A percentile compares a stretch with the other conserved stretches of the same genome.
phyloP scores from a whole-genome alignment of 2,329 filamentous ascomycete genomes.

The Paecilomyces formosus region DNA sequence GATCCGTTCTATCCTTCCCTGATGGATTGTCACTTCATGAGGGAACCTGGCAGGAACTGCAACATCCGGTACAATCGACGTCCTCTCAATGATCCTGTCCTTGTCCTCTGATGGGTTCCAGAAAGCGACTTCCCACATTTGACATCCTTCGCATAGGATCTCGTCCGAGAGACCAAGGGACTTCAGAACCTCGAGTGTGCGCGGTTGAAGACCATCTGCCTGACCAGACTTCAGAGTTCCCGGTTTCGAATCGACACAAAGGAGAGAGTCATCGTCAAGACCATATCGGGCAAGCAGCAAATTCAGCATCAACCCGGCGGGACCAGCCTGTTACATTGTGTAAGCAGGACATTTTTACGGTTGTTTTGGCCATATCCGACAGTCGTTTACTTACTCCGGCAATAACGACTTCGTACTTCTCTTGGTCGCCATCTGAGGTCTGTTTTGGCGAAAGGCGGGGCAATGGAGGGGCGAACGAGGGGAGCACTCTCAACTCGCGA shows the following conservation, averaged over 20 bases:
- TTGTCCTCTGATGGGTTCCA: slow-evolving; percentile 56
- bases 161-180: slow-evolving; percentile 34
- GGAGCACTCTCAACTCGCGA: slow-evolving; percentile 33
- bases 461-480: slow-evolving; percentile 32
- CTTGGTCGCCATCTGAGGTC: slow-evolving; percentile 9
- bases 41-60: slow-evolving; percentile 65
- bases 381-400: slow-evolving; percentile 24
- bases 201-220: slow-evolving; percentile 36
- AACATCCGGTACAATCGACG: slow-evolving; percentile 43
- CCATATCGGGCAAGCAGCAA: slow-evolving; percentile 39
- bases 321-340: slow-evolving; percentile 26
- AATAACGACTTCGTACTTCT: slow-evolving; percentile 37
- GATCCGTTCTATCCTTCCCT: slow-evolving; percentile 63
- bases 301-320: slow-evolving; percentile 35
- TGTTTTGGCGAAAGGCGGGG: slow-evolving; percentile 23
- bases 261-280: slow-evolving; percentile 30
- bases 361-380: background rate
- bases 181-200: slow-evolving; percentile 37
- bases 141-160: slow-evolving; percentile 31
- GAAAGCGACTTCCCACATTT: slow-evolving; percentile 54
- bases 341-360: background rate
- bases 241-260: slow-evolving; percentile 38
- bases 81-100: slow-evolving; percentile 51
- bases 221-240: slow-evolving; percentile 33
- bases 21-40: slow-evolving; percentile 64